Percentiles rank a stretch among this genome's conserved stretches.
Evolutionary conservation across 805 yeast genomes (phyloP).

Genomic region (Saccharomycopsis schoenii): DNA sequence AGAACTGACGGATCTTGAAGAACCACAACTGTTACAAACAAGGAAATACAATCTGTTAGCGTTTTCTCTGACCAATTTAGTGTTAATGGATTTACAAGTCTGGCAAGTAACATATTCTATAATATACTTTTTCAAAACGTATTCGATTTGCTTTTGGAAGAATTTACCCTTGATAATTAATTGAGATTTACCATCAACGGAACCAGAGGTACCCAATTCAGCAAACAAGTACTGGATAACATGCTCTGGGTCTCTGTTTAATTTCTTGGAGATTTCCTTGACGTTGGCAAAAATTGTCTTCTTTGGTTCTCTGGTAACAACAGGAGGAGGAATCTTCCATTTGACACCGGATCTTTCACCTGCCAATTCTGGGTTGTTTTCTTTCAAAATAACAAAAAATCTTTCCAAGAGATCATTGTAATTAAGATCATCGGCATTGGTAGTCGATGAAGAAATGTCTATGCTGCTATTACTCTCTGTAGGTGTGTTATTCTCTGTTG

Average conservation of each 20-base stretch:
- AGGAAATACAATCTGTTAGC: constrained; percentile 94
- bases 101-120: constrained; percentile 97
- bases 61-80: constrained; percentile 89
- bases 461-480: constrained; percentile 20
- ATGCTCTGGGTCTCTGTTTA: constrained; percentile 96
- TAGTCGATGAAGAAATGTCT: constrained; percentile 1
- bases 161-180: constrained; percentile 96
- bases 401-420: constrained; percentile 73
- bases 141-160: constrained; percentile 95
- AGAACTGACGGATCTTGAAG: constrained; percentile 91
- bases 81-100: constrained; percentile 97
- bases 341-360: constrained; percentile 90
- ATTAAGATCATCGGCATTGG: constrained; percentile 34
- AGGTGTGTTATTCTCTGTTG: constrained; percentile 39
- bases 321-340: constrained; percentile 95
- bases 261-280: constrained; percentile 84
- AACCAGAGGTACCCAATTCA: constrained; percentile 98
- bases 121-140: constrained; percentile 91
- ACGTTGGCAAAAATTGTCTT: constrained; percentile 94
- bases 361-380: constrained; percentile 96
- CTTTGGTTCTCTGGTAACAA: constrained; percentile 96
- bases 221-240: constrained; percentile 94
- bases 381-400: constrained; percentile 76
- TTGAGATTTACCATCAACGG: constrained; percentile 96
- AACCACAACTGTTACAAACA: constrained; percentile 97